Percentiles rank a stretch among this genome's conserved stretches.
Conservation (phyloP, 2,329 filamentous ascomycete genomes). For the Alternaria metachromatica region DNA sequence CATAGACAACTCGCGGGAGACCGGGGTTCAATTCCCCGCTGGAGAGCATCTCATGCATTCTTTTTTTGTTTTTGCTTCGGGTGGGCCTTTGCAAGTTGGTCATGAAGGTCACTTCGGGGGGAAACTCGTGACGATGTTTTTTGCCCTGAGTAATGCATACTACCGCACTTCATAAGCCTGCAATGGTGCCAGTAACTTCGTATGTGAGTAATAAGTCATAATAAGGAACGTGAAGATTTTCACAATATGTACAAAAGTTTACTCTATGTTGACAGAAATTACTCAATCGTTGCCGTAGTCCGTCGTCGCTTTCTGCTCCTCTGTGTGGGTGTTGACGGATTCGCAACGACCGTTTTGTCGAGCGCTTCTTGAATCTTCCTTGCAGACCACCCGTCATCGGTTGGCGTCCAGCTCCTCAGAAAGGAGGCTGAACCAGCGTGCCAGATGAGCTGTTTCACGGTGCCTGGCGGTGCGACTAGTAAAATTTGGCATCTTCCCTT, state of each 20-base stretch:
- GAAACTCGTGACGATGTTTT: neutral
- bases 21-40: conserved; percentile 1
- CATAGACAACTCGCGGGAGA: neutral
- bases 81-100: neutral
- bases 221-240: neutral
- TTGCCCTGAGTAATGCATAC: neutral
- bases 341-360: neutral
- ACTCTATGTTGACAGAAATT: neutral
- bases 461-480: neutral
- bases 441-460: neutral
- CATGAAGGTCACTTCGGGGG: neutral
- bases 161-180: neutral
- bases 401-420: neutral
- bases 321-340: neutral
- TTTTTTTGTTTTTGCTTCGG: neutral
- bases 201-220: neutral
- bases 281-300: neutral
- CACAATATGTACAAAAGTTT: neutral
- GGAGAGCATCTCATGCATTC: neutral
- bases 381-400: neutral
- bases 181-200: neutral
- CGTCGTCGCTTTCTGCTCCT: neutral
- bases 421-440: neutral
- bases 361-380: neutral
- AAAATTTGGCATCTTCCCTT: neutral